Base-by-base conservation (phyloP, 371 early-diverging fungal species). In the Mucor irregularis region DNA sequence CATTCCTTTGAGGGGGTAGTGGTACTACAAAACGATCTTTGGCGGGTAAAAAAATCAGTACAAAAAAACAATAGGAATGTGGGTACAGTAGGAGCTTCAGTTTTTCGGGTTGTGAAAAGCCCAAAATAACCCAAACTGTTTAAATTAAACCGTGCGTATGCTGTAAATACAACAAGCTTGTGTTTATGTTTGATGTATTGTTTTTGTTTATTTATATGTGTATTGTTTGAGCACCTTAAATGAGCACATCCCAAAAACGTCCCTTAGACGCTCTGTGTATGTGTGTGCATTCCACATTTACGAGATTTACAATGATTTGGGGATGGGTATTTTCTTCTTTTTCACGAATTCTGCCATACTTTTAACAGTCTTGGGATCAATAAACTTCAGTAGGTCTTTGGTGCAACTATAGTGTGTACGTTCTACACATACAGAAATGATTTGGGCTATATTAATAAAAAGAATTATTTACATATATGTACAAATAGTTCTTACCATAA, bases 331-430 rank as follows among this genome's bases (percentile, higher is more conserved):
- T 1, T 33, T 21, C 10, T 52, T 59, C 47, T 19, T 14, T n/a
- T 31, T 47, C 2, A 52, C 25, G 25, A 47, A 59, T 28, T 24
- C 19, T 9, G 37, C 28, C 59, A 59, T 59, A 17, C 30, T 25
- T 16, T 22, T 28, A 3, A 73, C 35, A 25, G 56, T 49, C 17
- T 56, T 38, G 19, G 51, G 43, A 34, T 66, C 64, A 30, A 64
- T 56, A n/a, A 64, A 38, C 17, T 51, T 56, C 11, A 73, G 30
- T 43, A 73, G 39, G 19, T 43, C 44, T 5, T 56, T 46, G 6
- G 70, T 67, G 24, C 73, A 74, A 37, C 71, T 70, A 11, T 63
- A 63, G 0, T 33, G 44, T 40, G 69, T 33, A 25, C 69, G 58
- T 49, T 73, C 73, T 73, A 43, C 29, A 28, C 24, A 10, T 29